phyloP scores from a whole-genome alignment of 2,329 filamentous ascomycete genomes.

The Penicillium crustosum region DNA sequence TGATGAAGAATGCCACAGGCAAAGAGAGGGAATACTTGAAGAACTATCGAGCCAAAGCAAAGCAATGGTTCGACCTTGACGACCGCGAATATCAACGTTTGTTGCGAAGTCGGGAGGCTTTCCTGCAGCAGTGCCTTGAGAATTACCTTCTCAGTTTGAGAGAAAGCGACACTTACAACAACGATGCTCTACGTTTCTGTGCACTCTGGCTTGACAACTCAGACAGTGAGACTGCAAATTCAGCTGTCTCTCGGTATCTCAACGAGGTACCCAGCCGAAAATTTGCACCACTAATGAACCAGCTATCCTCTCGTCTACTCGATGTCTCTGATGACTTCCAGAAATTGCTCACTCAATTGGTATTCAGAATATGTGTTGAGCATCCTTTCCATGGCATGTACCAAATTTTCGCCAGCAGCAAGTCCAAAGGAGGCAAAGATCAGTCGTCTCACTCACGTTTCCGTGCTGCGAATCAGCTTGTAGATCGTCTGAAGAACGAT shows the following conservation, averaged over 20 bases:
- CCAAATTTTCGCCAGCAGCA: conserved; percentile 83
- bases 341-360: conserved; percentile 67
- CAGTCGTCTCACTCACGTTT: conserved; percentile 71
- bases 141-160: conserved; percentile 86
- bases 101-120: conserved; percentile 72
- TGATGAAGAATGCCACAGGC: conserved; percentile 51
- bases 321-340: conserved; percentile 72
- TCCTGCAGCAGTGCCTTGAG: conserved; percentile 83
- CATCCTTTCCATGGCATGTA: conserved; percentile 98
- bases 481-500: conserved; percentile 58
- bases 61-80: conserved; percentile 86
- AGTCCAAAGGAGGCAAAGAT: conserved; percentile 67
- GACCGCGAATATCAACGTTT: conserved; percentile 80
- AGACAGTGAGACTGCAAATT: conserved; percentile 72
- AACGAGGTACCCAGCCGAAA: conserved; percentile 80
- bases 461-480: conserved; percentile 69
- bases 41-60: conserved; percentile 68
- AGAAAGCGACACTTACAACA: conserved; percentile 84
- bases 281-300: conserved; percentile 90
- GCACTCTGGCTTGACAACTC: conserved; percentile 91
- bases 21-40: conserved; percentile 59
- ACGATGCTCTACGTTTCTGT: conserved; percentile 86
- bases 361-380: conserved; percentile 81
- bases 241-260: conserved; percentile 70
- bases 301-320: conserved; percentile 88